Percentiles rank a stretch among this genome's conserved stretches.
These are phyloP conservation scores for Martensiomyces pterosporus DNA, from an alignment of 192 early-diverging fungal genomes.

Conservation along the genomic window DNA sequence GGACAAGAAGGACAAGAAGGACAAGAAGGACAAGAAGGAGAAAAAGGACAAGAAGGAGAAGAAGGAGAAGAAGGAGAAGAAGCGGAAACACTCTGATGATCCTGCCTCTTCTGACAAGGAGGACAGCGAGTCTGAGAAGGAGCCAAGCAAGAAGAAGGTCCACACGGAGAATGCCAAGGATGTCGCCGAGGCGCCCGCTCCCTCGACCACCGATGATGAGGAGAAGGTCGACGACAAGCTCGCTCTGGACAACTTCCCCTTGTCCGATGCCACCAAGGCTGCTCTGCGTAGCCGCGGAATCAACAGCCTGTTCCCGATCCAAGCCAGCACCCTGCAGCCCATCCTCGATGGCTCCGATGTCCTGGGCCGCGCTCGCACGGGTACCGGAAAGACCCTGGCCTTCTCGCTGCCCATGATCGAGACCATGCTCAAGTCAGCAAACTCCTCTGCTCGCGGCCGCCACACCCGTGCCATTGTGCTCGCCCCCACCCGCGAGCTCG, in stretches of 20 bases:
- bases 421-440: slow-evolving; percentile 51
- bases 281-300: slow-evolving; percentile 73
- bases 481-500: slow-evolving; percentile 90
- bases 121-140: slow-evolving; percentile 21
- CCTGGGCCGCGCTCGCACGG: slow-evolving; percentile 94
- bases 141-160: slow-evolving; percentile 54
- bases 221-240: slow-evolving; percentile 53
- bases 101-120: slow-evolving; percentile 32
- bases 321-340: slow-evolving; percentile 75
- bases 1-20: too few species aligned
- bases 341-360: slow-evolving; percentile 72
- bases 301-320: slow-evolving; percentile 87
- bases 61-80: slow-evolving; percentile 30
- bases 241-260: slow-evolving; percentile 56
- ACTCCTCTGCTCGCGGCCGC: slow-evolving; percentile 31
- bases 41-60: slow-evolving; percentile 43
- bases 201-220: slow-evolving; percentile 18
- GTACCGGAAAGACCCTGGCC: slow-evolving; percentile 96
- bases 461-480: slow-evolving; percentile 70
- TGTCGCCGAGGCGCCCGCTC: slow-evolving; percentile 24
- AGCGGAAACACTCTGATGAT: slow-evolving; percentile 43
- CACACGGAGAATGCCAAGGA: slow-evolving; percentile 41
- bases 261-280: slow-evolving; percentile 63
- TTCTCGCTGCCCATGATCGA: slow-evolving; percentile 91
- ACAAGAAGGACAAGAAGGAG: too few species aligned